These are phyloP conservation scores for Pyrrhoderma lamaoense DNA, from an alignment of 1,284 basidiomycete species.

Conservation along the genomic window DNA sequence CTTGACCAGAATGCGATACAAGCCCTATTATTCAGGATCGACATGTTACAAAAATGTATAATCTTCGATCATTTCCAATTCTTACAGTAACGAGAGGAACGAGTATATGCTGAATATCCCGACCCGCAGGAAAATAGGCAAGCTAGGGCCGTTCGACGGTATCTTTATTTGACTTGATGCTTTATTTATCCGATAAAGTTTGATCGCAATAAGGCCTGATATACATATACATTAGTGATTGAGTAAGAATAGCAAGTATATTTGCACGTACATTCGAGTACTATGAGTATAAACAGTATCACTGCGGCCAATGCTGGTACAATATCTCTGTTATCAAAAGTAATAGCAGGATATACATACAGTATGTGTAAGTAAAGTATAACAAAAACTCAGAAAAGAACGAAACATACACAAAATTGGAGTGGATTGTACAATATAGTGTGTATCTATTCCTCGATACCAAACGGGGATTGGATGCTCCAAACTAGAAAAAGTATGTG, in stretches of 20 bases:
- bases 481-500: conserved; percentile 5
- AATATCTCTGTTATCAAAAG: conserved; percentile 7
- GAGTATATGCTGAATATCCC: conserved; percentile 13
- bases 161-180: conserved; percentile 4
- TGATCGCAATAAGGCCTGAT: conserved; percentile 9
- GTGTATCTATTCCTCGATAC: conserved; percentile 10
- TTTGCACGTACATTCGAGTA: conserved; percentile 10
- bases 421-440: conserved; percentile 15
- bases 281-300: conserved; percentile 7
- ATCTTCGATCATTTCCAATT: neutral
- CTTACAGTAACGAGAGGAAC: conserved; percentile 11
- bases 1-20: conserved; percentile 14
- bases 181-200: conserved; percentile 10
- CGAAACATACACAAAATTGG: conserved; percentile 6
- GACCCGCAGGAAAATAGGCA: conserved; percentile 9
- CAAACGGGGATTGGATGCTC: neutral
- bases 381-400: neutral
- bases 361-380: neutral
- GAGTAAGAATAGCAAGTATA: neutral
- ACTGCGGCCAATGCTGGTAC: conserved; percentile 8
- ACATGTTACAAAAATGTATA: neutral
- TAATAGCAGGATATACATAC: too few relatives aligned
- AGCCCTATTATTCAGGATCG: neutral
- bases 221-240: neutral
- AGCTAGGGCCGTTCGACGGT: neutral